Base-by-base conservation (phyloP, 2,329 filamentous ascomycete species). In the Lasiodiplodia sp. region DNA sequence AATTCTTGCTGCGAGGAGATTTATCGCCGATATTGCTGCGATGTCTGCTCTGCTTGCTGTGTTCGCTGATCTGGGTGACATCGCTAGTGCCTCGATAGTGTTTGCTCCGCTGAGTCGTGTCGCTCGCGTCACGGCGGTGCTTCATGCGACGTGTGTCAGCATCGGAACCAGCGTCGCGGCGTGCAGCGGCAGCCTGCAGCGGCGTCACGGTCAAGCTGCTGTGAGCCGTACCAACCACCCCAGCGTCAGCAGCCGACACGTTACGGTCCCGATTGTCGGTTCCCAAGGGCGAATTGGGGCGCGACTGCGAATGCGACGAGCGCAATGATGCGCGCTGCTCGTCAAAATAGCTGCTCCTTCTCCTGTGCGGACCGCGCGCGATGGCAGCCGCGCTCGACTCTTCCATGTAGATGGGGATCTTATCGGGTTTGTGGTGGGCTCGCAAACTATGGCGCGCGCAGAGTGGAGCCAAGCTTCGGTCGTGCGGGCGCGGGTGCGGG, bases 241-340 rank as follows among this genome's bases (percentile, higher is more conserved):
- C 44, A 21, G 44, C 44, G 44, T 47, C 44, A 47, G 44, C 44
- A 47, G 44, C 65, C 18, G 49, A 38, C 28, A 31, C 38, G 53
- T 12, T 18, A 37, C 47, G 11, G 23, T 56, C 25, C 37, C 44
- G 14, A 49, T 60, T 62, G 23, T 31, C 31, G 21, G 62, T 34
- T 28, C 62, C 60, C 52, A 57, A 67, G 11, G 52, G 66, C 10
- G 53, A 49, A 28, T 18, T n/a, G 10, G 63, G 2, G 74, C 74
- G 68, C 69, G 16, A 70, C 3, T 51, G 65, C 62, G 51, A 55
- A 14, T 40, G 47, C 21, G 62, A 53, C 14, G 73, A 75, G 56
- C 69, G 75, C 57, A 73, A 66, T 3, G 76, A 78, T 4, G 78
- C 78, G 70, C 77, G 77, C 71, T 79, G 77, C 65, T 77, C 74